Percentiles rank a stretch among this genome's conserved stretches.
phyloP scores from a whole-genome alignment of 768 basidiomycete genomes.

The Agaricus bisporus region DNA sequence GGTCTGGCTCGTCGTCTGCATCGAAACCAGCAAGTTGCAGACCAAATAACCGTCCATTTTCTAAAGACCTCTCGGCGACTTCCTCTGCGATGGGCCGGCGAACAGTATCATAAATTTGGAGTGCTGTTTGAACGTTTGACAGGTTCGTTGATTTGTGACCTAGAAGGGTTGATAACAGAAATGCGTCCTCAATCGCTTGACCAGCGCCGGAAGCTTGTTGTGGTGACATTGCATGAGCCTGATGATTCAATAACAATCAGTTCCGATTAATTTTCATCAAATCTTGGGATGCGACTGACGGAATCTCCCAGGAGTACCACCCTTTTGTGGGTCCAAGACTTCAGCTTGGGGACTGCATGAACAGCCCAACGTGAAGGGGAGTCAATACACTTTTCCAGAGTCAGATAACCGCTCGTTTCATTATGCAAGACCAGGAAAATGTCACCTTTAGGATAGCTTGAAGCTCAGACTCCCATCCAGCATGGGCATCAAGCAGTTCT shows the following conservation, averaged over 20 bases:
- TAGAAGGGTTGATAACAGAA: slow-evolving; percentile 37
- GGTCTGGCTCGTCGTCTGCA: slow-evolving; percentile 13
- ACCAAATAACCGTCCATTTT: slow-evolving; percentile 22
- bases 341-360: slow-evolving; percentile 28
- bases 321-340: slow-evolving; percentile 28
- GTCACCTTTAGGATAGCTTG: slow-evolving; percentile 36
- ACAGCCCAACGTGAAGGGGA: slow-evolving; percentile 35
- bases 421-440: background rate
- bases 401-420: background rate
- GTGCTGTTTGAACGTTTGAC: slow-evolving; percentile 22
- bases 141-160: slow-evolving; percentile 16
- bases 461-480: slow-evolving; percentile 40
- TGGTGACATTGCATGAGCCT: slow-evolving; percentile 44
- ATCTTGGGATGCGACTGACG: slow-evolving; percentile 16
- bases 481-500: slow-evolving; percentile 31
- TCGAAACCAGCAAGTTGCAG: slow-evolving; percentile 18
- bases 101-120: slow-evolving; percentile 30
- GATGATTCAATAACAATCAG: background rate
- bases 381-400: slow-evolving; percentile 24
- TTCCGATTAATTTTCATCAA: background rate
- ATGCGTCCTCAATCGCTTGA: slow-evolving; percentile 51
- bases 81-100: slow-evolving; percentile 30
- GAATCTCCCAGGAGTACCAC: slow-evolving; percentile 43
- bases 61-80: slow-evolving; percentile 20
- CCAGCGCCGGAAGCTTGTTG: slow-evolving; percentile 44